These are phyloP conservation scores for Solanum chilense DNA, from an alignment of 257 asterid genomes.

Conservation along the genomic window DNA sequence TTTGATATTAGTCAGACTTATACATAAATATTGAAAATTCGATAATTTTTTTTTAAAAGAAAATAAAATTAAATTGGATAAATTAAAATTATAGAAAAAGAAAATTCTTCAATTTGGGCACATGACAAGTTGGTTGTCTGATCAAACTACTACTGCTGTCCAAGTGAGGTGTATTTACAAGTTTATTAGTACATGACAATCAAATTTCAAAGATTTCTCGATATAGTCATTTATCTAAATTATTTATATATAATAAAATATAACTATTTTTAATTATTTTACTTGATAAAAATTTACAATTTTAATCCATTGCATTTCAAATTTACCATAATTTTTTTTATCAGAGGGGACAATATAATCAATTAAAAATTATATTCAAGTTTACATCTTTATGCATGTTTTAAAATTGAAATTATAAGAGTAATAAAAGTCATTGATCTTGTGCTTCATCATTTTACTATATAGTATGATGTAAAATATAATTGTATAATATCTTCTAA, in stretches of 20 bases:
- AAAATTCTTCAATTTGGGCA: background rate
- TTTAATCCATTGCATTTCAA: background rate
- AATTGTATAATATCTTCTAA: background rate
- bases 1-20: too few relatives aligned
- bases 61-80: background rate
- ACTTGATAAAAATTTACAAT: background rate
- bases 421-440: background rate
- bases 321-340: background rate
- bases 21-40: too few relatives aligned
- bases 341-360: background rate
- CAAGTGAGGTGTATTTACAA: background rate
- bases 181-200: background rate
- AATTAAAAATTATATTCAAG: background rate
- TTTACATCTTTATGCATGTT: background rate
- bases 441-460: background rate
- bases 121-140: background rate
- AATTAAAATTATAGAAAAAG: too few relatives aligned
- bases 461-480: background rate
- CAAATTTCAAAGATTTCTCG: too few relatives aligned
- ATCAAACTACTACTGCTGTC: background rate
- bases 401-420: background rate
- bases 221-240: too few relatives aligned
- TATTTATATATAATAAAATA: too few relatives aligned
- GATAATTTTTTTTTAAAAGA: too few relatives aligned
- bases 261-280: background rate